phyloP scores from a whole-genome alignment of 495 filamentous ascomycete genomes.

The Hypoxylon crocopeplum region DNA sequence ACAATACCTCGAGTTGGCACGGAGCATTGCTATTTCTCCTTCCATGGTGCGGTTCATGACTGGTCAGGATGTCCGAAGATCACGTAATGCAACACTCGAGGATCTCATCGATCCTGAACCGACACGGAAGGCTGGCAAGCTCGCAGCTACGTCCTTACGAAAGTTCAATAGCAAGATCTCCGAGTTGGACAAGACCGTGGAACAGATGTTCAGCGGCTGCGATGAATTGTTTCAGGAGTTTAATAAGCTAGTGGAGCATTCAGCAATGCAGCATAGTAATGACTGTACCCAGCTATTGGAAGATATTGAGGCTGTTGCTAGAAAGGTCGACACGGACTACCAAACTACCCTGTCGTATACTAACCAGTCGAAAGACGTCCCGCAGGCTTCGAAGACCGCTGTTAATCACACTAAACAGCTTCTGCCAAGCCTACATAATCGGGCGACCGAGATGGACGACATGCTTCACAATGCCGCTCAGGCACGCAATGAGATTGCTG shows the following conservation, averaged over 20 bases:
- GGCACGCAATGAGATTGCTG: constrained; percentile 62
- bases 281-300: constrained; percentile 66
- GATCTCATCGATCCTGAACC: constrained; percentile 74
- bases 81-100: constrained; percentile 63
- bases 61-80: constrained; percentile 48
- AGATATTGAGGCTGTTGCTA: constrained; percentile 84
- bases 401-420: constrained; percentile 84
- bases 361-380: constrained; percentile 72
- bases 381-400: constrained; percentile 85
- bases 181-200: constrained; percentile 55
- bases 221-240: constrained; percentile 57
- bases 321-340: constrained; percentile 86
- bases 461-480: constrained; percentile 71
- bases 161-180: constrained; percentile 54
- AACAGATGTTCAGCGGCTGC: constrained; percentile 51
- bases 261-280: constrained; percentile 45
- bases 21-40: constrained; percentile 62
- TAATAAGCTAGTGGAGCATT: constrained; percentile 55
- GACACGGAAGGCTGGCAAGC: constrained; percentile 67
- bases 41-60: constrained; percentile 63
- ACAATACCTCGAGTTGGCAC: constrained; percentile 65
- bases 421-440: constrained; percentile 77
- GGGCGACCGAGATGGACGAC: constrained; percentile 76
- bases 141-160: constrained; percentile 52
- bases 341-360: constrained; percentile 76